Conservation (phyloP, 1,284 basidiomycete species). For the Mycosarcoma maydis region DNA sequence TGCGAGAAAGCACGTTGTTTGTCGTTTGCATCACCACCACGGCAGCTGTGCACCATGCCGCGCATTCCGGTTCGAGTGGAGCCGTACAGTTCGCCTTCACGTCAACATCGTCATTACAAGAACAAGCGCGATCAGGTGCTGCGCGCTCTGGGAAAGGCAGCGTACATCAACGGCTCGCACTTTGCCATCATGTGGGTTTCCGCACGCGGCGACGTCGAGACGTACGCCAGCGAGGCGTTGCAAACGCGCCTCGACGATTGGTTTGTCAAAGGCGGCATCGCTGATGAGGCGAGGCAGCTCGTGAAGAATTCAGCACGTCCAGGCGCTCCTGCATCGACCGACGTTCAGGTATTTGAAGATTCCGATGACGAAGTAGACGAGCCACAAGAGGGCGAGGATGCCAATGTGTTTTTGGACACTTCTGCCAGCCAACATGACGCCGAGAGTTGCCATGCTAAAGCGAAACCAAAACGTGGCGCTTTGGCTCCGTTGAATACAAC, state of each 20-base stretch:
- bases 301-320: slow-evolving; percentile 21
- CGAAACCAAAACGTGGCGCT: background rate
- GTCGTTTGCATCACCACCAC: too few relatives aligned
- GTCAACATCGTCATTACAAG: slow-evolving; percentile 71
- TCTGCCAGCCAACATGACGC: background rate
- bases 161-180: slow-evolving; percentile 71
- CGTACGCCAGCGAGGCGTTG: slow-evolving; percentile 69
- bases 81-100: slow-evolving; percentile 70
- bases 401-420: slow-evolving; percentile 5
- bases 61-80: slow-evolving; percentile 71
- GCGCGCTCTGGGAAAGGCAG: slow-evolving; percentile 69
- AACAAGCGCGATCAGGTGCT: slow-evolving; percentile 71
- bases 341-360: slow-evolving; percentile 12
- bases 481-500: slow-evolving; percentile 46
- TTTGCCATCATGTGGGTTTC: slow-evolving; percentile 71
- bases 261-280: slow-evolving; percentile 60
- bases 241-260: slow-evolving; percentile 58
- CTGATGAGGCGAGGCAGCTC: slow-evolving; percentile 54
- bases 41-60: too few relatives aligned
- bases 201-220: slow-evolving; percentile 71
- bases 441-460: too few relatives aligned
- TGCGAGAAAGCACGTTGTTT: too few relatives aligned
- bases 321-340: too few relatives aligned
- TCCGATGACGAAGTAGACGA: slow-evolving; percentile 13
- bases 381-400: slow-evolving; percentile 1